Conservation (phyloP, 2,329 filamentous ascomycete genomes). For the Daldinia sp. region DNA sequence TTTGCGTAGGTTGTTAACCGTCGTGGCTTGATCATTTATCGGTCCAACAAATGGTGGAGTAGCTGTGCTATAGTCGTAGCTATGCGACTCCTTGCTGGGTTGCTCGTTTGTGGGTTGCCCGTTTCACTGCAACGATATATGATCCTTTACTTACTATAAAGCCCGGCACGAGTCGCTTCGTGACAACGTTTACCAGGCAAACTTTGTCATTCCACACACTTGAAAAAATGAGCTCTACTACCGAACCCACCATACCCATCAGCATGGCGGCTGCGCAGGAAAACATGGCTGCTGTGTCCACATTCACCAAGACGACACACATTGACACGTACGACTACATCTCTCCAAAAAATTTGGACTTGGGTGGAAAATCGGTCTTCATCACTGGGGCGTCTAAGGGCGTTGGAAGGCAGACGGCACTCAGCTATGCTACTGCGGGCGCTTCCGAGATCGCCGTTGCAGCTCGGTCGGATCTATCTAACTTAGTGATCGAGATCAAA, state of each 20-base stretch:
- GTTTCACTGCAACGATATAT: not conserved
- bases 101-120: not conserved
- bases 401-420: conserved; percentile 61
- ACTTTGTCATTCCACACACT: not conserved
- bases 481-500: conserved; percentile 55
- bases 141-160: not conserved
- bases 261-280: conserved; percentile 23
- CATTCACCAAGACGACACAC: conserved; percentile 41
- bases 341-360: conserved; percentile 41
- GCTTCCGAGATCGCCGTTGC: conserved; percentile 62
- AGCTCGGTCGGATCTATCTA: conserved; percentile 62
- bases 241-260: conserved; percentile 8
- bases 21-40: not conserved
- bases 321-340: conserved; percentile 53
- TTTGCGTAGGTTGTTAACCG: not conserved
- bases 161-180: not conserved
- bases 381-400: conserved; percentile 65
- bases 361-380: conserved; percentile 54
- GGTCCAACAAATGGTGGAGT: not conserved
- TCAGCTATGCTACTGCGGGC: conserved; percentile 64
- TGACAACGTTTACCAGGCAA: not conserved
- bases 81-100: not conserved
- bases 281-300: conserved; percentile 22
- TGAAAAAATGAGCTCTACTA: conserved; percentile 8
- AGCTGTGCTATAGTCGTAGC: not conserved